Conservation (phyloP, 371 early-diverging fungal genomes). For the Dichotomocladium elegans region DNA sequence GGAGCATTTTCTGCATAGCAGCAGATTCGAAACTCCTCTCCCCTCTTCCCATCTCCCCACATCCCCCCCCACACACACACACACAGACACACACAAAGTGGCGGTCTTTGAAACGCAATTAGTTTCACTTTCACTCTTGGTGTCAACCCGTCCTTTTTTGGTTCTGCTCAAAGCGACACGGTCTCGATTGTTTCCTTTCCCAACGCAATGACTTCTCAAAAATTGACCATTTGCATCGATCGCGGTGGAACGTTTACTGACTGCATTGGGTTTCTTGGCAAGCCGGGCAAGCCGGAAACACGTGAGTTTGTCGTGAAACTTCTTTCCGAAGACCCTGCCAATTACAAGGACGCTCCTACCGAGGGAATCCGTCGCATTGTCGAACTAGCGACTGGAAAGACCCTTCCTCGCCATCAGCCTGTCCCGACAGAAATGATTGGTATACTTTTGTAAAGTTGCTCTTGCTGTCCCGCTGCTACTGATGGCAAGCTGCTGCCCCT, state of each 20-base stretch:
- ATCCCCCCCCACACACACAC: too few species aligned
- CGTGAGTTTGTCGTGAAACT: slow-evolving; percentile 72
- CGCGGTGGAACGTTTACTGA: slow-evolving; percentile 91
- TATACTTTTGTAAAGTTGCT: slow-evolving; percentile 17
- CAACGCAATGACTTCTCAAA: not conserved
- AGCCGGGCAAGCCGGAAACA: slow-evolving; percentile 48
- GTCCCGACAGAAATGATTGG: slow-evolving; percentile 75
- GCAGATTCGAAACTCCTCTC: too few species aligned
- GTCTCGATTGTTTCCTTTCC: too few species aligned
- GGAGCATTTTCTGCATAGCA: too few species aligned
- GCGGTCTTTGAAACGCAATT: too few species aligned
- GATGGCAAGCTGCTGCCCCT: not conserved
- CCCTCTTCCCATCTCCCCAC: too few species aligned
- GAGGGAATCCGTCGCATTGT: slow-evolving; percentile 92
- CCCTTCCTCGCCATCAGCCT: slow-evolving; percentile 63
- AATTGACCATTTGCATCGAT: slow-evolving; percentile 72
- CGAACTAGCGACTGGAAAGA: slow-evolving; percentile 75
- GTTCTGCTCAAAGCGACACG: too few species aligned
- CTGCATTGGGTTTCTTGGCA: slow-evolving; percentile 67
- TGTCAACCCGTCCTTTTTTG: too few species aligned
- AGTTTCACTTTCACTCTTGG: too few species aligned
- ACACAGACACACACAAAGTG: too few species aligned
- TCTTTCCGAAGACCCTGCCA: slow-evolving; percentile 86
- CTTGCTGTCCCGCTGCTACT: not conserved
- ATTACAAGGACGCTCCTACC: slow-evolving; percentile 91